Percentiles rank a stretch among this genome's conserved stretches.
These are phyloP conservation scores for Paxillus rubicundulus DNA, from an alignment of 768 basidiomycete genomes.

Conservation along the genomic window DNA sequence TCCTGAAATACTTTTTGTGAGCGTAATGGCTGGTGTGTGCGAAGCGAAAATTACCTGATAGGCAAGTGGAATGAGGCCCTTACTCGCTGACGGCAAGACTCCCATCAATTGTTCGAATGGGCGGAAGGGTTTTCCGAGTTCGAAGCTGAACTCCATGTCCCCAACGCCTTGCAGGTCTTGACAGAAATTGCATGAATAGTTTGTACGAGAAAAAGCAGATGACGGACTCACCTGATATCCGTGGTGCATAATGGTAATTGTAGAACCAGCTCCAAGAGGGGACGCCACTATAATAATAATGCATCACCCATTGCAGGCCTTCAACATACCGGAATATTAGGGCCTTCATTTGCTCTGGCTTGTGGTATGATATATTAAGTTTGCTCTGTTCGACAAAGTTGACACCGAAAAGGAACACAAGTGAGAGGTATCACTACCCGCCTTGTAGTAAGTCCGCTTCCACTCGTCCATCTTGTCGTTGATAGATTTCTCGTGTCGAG, in stretches of 20 bases:
- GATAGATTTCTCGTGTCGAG: constrained; percentile 66
- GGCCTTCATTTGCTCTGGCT: constrained; percentile 63
- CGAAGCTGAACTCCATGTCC: constrained; percentile 81
- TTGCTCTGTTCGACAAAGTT: constrained; percentile 60
- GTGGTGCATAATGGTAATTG: constrained; percentile 95
- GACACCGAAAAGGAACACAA: constrained; percentile 1
- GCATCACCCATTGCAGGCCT: constrained; percentile 98
- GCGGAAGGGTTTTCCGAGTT: constrained; percentile 83
- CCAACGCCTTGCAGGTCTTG: constrained; percentile 62
- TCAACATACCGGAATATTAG: constrained; percentile 86
- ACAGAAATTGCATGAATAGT: constrained; percentile 3
- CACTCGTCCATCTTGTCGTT: constrained; percentile 88
- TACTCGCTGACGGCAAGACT: constrained; percentile 88
- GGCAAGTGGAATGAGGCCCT: constrained; percentile 81
- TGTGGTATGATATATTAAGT: constrained; percentile 73
- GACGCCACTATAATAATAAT: constrained; percentile 97
- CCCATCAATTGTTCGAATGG: constrained; percentile 99
- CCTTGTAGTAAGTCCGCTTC: constrained; percentile 89
- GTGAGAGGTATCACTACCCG: constrained; percentile 45
- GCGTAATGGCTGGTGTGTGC: neutral
- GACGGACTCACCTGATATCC: constrained; percentile 76
- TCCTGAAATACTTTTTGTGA: constrained; percentile 50
- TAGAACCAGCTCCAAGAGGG: constrained; percentile 99
- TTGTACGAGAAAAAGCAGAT: neutral
- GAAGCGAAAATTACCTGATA: constrained; percentile 56